A percentile compares a stretch with the other conserved stretches of the same genome.
phyloP scores from a whole-genome alignment of 352 stramenopile species.

The Elongisporangium undulatum region DNA sequence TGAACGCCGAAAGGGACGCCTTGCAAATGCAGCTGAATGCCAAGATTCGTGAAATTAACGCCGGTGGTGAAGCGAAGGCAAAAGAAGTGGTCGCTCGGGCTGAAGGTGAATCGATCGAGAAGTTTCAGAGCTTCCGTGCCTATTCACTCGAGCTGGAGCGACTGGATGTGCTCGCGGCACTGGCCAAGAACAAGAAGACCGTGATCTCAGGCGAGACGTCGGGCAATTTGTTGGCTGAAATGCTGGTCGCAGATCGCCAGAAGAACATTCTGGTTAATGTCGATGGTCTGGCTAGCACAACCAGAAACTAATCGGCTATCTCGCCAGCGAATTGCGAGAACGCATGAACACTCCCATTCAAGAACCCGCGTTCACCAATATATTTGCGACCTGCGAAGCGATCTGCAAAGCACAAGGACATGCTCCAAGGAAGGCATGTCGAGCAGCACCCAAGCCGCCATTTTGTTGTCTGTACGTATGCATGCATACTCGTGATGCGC shows the following conservation, averaged over 20 bases:
- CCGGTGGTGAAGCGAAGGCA: slow-evolving; percentile 22
- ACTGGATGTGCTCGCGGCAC: slow-evolving; percentile 29
- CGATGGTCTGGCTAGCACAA: slow-evolving; percentile 5
- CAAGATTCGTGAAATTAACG: slow-evolving; percentile 26
- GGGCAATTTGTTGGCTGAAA: slow-evolving; percentile 46
- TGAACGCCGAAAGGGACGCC: slow-evolving; percentile 29
- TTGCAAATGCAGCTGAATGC: slow-evolving; percentile 30
- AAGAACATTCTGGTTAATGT: slow-evolving; percentile 46
- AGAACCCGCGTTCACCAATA: neutral
- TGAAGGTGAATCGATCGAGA: slow-evolving; percentile 27
- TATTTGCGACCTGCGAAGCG: neutral
- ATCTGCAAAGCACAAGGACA: neutral
- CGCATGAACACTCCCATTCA: neutral
- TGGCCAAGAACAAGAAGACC: slow-evolving; percentile 36
- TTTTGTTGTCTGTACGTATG: too few species aligned
- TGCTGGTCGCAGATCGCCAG: slow-evolving; percentile 54
- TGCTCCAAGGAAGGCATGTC: neutral
- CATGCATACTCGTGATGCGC: too few species aligned
- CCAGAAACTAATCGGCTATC: neutral
- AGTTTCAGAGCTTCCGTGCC: slow-evolving; percentile 32
- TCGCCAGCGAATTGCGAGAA: neutral
- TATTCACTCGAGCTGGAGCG: slow-evolving; percentile 42
- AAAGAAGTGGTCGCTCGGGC: slow-evolving; percentile 41
- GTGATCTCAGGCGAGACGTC: slow-evolving; percentile 45
- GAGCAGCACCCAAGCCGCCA: neutral